Evolutionary conservation across 164 flowering plant genomes (phyloP), one percentile per base, ranked within the genome.

Genomic region (Annona squamosa): DNA sequence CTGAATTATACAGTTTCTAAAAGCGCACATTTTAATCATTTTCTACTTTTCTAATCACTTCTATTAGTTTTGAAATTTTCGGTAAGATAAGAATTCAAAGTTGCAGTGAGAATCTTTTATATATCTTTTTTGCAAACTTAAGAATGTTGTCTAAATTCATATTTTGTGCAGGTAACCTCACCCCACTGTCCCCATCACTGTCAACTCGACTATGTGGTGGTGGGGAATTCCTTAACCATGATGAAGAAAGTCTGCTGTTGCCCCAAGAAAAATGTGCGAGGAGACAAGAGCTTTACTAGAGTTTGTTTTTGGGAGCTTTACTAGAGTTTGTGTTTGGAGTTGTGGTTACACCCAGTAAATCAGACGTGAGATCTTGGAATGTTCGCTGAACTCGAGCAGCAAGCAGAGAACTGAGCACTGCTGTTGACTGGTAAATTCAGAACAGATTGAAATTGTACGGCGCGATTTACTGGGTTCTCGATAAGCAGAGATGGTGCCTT

Each of bases 121-220:
- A 26, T 26, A 26, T 26, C 37, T 26, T 26, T 26, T 26, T 26
- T 26, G 16, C 3, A 18, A 13, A 13, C 43, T 16, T 26, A 46
- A 18, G n/a, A 7, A n/a, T 4, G 17, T 7, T 41, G 41, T 52
- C 12, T 17, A 9, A 26, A 45, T 63, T 19, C 41, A 5, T 63
- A 26, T 46, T 64, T n/a, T 72, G 16, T 78, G 62, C 72, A 76
- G 84, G 75, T 65, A 74, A 68, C 62, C 81, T 82, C 78, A 76
- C 84, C 68, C 86, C 92, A 0, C 37, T 79, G 69, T 88, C 97
- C 63, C 90, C 97, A 19, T 77, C 91, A 41, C 73, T 90, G 59
- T 86, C 91, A 48, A 63, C 89, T 17, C 83, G 87, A 47, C 88
- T 91, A 48, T 86, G 79, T 65, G 72, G 71, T 77, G 81, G 86